Evolutionary conservation across 495 filamentous ascomycete genomes (phyloP), one percentile per base, ranked within the genome.

Genomic region (Aspergillus biplanus): DNA sequence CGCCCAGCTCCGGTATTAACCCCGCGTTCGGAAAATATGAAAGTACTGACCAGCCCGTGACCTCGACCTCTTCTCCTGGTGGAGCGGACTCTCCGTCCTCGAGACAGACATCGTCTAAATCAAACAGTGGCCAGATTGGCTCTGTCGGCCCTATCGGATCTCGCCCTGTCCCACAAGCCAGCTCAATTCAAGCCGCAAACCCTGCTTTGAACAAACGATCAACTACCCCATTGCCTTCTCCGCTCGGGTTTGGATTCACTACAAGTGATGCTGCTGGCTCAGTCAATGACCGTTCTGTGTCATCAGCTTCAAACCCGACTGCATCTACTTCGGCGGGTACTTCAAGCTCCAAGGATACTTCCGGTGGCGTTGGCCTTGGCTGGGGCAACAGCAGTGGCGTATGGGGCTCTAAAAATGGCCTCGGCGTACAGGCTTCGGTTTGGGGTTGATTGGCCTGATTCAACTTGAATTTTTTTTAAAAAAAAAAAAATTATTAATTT

Each of bases 71-170:
- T 2, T 97, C 94, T 6, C 93, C 95, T 7, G 87, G 89, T 66
- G 91, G 87, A n/a, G 89, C 91, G 64, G 92, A 88, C n/a, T 96
- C 92, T 7, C 91, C 93, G 12, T 92, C 92, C 50, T 73, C 78
- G 21, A 87, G 88, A 63, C 85, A 89, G 66, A 76, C 79, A 16
- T 27, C 68, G 3, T 68, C 75, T 18, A 87, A 88, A 70, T 67
- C 81, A 15, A 76, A 80, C 9, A 78, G 82, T 18, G 85, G 78
- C 21, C 80, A 78, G 42, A 85, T 86, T 35, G 83, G 86, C 48
- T 82, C 87, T 35, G 92, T 97, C 18, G 94, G 93, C 15, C 94
- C 95, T 27, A 99, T 99, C 67, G 95, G 95, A 44, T 97, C 96
- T 53, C 89, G 95, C 33, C 95, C 93, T 0, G 78, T 83, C 31